Conservation (phyloP, 441 rosid genomes). For the Croton laevigatus region DNA sequence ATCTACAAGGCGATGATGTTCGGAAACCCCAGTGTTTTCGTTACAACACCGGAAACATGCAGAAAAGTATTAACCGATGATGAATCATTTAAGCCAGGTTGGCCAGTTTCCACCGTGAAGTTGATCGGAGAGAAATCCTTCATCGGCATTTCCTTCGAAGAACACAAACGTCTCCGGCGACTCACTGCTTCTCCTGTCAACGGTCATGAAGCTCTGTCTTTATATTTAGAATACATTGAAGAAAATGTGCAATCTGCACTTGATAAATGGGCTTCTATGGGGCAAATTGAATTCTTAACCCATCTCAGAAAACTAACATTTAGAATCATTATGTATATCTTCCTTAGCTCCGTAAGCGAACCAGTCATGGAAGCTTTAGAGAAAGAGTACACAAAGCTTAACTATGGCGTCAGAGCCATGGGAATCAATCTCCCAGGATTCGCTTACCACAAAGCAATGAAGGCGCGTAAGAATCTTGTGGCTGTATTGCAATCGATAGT, state of each 20-base stretch:
- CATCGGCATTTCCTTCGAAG: slow-evolving; percentile 59
- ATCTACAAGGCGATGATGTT: slow-evolving; percentile 83
- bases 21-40: slow-evolving; percentile 74
- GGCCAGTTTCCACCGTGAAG: slow-evolving; percentile 67
- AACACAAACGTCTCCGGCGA: slow-evolving; percentile 79
- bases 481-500: slow-evolving; percentile 48
- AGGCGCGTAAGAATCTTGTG: slow-evolving; percentile 79
- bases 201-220: slow-evolving; percentile 71
- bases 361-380: slow-evolving; percentile 62
- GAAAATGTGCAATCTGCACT: slow-evolving; percentile 49
- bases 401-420: slow-evolving; percentile 86
- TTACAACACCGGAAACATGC: slow-evolving; percentile 65
- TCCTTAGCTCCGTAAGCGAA: slow-evolving; percentile 72
- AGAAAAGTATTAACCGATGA: slow-evolving; percentile 61
- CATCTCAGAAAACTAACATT: slow-evolving; percentile 72
- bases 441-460: slow-evolving; percentile 68
- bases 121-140: slow-evolving; percentile 82
- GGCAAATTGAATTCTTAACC: slow-evolving; percentile 61
- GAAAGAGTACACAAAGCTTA: slow-evolving; percentile 66
- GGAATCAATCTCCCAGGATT: slow-evolving; percentile 84
- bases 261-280: slow-evolving; percentile 70
- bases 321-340: slow-evolving; percentile 73
- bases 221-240: slow-evolving; percentile 60
- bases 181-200: slow-evolving; percentile 78
- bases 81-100: slow-evolving; percentile 72